A percentile compares a stretch with the other conserved stretches of the same genome.
Evolutionary conservation across 257 asterid genomes (phyloP).

Genomic region (Forsythia viridissima): DNA sequence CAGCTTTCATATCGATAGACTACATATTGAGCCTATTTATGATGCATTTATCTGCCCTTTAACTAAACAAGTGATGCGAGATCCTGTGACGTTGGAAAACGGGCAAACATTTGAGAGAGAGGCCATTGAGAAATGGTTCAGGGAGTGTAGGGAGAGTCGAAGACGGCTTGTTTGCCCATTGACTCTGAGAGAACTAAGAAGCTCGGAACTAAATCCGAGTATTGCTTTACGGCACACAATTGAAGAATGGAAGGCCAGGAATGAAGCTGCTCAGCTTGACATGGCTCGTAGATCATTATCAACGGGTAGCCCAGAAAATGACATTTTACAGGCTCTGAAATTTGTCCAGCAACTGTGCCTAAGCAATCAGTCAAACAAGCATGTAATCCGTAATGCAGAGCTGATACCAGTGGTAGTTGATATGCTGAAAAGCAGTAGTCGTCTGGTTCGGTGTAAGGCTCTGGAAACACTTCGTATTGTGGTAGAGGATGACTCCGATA

Average conservation of each 20-base stretch:
- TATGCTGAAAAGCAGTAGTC: constrained; percentile 68
- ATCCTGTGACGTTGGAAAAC: constrained; percentile 83
- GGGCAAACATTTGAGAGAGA: constrained; percentile 94
- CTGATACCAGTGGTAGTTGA: constrained; percentile 82
- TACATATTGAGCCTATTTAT: constrained; percentile 75
- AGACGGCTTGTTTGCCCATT: constrained; percentile 74
- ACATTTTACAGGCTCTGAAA: constrained; percentile 64
- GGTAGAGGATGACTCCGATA: constrained; percentile 80
- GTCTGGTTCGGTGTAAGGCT: constrained; percentile 70
- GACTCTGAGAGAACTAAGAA: constrained; percentile 71
- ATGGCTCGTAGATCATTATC: constrained; percentile 74
- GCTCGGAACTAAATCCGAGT: constrained; percentile 79
- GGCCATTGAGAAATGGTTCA: constrained; percentile 91
- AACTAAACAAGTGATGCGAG: constrained; percentile 88
- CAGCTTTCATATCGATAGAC: constrained; percentile 74
- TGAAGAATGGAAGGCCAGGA: constrained; percentile 96
- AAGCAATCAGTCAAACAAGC: constrained; percentile 63
- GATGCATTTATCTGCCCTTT: constrained; percentile 89
- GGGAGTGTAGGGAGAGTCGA: constrained; percentile 68
- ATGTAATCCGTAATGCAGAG: constrained; percentile 63
- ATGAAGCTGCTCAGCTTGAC: constrained; percentile 89
- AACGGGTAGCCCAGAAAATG: constrained; percentile 58
- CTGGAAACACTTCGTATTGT: constrained; percentile 83
- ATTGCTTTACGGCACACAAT: constrained; percentile 85
- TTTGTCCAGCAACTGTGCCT: constrained; percentile 67